Percentiles rank a stretch among this genome's conserved stretches.
phyloP scores from a whole-genome alignment of 78 protist genomes.

The Andalucia godoyi region DNA sequence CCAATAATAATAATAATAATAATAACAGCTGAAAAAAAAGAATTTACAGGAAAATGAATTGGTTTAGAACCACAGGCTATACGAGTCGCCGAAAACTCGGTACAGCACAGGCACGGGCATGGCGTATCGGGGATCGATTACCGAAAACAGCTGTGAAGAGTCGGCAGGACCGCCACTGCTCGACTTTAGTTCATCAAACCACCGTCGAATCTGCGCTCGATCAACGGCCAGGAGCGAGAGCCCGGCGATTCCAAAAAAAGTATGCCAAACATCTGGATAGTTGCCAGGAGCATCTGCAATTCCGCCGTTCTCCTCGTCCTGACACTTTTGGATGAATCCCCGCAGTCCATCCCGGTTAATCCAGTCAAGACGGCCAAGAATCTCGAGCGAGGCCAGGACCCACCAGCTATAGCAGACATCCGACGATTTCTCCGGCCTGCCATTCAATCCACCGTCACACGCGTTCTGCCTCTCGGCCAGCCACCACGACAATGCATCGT shows the following conservation, averaged over 20 bases:
- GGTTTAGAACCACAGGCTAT: too few relatives aligned
- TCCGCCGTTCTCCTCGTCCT: slow-evolving; percentile 94
- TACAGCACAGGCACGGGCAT: too few relatives aligned
- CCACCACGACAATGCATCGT: slow-evolving; percentile 93
- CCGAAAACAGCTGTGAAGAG: too few relatives aligned
- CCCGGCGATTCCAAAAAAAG: slow-evolving; percentile 96
- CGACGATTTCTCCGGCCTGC: slow-evolving; percentile 96
- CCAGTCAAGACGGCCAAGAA: slow-evolving; percentile 77
- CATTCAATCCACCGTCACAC: slow-evolving; percentile 96
- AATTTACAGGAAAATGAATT: too few relatives aligned
- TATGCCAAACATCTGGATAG: slow-evolving; percentile 94
- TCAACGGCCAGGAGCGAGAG: slow-evolving; percentile 17
- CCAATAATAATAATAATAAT: too few relatives aligned
- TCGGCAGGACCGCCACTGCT: too few relatives aligned
- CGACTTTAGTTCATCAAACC: too few relatives aligned
- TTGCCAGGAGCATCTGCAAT: slow-evolving; percentile 94
- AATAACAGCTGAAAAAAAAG: too few relatives aligned
- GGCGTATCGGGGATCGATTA: too few relatives aligned
- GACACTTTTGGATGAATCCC: slow-evolving; percentile 75
- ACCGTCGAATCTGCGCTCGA: too few relatives aligned
- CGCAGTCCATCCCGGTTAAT: slow-evolving; percentile 59
- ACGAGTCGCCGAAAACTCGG: too few relatives aligned
- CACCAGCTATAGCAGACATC: slow-evolving; percentile 99
- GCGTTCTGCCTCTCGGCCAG: slow-evolving; percentile 88
- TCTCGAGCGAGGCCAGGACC: slow-evolving; percentile 80